Percentiles rank a stretch among this genome's conserved stretches.
Conservation (phyloP, 108 stramenopile genomes). For the Nitzschia sp. region DNA sequence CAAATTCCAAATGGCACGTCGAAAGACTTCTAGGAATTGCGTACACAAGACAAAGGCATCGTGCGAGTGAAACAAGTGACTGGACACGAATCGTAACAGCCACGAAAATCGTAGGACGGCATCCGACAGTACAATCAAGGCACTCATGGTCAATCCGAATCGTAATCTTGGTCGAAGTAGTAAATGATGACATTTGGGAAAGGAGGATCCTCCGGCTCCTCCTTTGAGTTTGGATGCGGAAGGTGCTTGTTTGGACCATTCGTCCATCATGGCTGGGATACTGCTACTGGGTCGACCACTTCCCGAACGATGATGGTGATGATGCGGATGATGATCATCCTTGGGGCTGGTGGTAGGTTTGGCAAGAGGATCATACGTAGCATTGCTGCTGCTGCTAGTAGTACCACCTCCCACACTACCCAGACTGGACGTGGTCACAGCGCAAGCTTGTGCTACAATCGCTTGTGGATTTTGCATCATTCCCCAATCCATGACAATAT, state of each 20-base stretch:
- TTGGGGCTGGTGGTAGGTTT: neutral
- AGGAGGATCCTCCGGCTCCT: neutral
- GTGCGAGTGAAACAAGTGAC: conserved; percentile 51
- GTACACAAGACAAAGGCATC: conserved; percentile 80
- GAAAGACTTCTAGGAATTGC: conserved; percentile 50
- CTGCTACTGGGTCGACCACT: neutral
- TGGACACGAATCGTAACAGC: conserved; percentile 61
- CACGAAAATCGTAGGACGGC: conserved; percentile 70
- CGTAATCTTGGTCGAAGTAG: conserved; percentile 70
- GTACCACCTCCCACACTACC: neutral
- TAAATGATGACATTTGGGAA: conserved; percentile 36
- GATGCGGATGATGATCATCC: neutral
- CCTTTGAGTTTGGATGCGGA: neutral
- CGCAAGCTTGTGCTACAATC: conserved; percentile 48
- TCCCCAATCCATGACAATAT: conserved; percentile 89
- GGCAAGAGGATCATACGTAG: neutral
- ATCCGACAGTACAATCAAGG: conserved; percentile 62
- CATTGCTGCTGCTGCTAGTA: neutral
- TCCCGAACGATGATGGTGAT: neutral
- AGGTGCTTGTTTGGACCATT: too few species aligned
- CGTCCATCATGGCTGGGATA: too few species aligned
- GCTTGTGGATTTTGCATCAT: conserved; percentile 75
- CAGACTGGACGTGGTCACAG: conserved; percentile 2
- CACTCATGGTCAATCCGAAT: conserved; percentile 64
- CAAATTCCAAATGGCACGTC: conserved; percentile 83